Evolutionary conservation across 2,329 filamentous ascomycete genomes (phyloP), one percentile per base, ranked within the genome.

Genomic region (Gyromitra esculenta): DNA sequence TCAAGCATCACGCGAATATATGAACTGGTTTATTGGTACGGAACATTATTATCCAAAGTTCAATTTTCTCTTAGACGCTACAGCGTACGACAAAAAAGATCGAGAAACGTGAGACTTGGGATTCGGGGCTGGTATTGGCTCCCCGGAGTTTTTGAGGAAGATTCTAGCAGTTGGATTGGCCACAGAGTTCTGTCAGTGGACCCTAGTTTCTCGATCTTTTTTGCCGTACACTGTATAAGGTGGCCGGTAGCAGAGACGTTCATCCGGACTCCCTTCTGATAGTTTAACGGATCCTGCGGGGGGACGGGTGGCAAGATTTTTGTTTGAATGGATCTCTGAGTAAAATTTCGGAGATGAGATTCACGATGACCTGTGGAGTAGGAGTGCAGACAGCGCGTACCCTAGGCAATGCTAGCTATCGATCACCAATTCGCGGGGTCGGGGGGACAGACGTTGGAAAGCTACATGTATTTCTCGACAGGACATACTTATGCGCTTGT

Each of bases 401-500:
- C 35, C 50, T 50, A 45, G 54, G 37, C 39, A 68, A 37, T 62
- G 54, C 41, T 39, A 31, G 41, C 31, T 70, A 71, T 18, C 50
- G 59, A 65, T 75, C 13, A 21, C 43, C 11, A 62, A 39, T 60
- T 69, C 25, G 72, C 64, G 72, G 71, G 72, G 72, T 69, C 37
- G 18, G 25, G 43, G 45, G 5, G 11, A 35, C 45, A 41, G 13
- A 43, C 35, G 52, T 50, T 31, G 25, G 15, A 52, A 18, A 18
- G 2, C 15, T 52, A 52, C 35, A 25, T 57, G 13, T 54, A 54
- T 39, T 59, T 50, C 8, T 59, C 13, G 41, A 41, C 39, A 39
- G 25, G 37, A 60, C 25, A 43, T 71, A 62, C 59, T 11, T 11
- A 31, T 41, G 31, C 35, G n/a, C 48, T 52, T 21, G 37, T 3